These are phyloP conservation scores for Trichoderma atrobrunneum DNA, from an alignment of 2,329 filamentous ascomycete genomes.

Conservation along the genomic window DNA sequence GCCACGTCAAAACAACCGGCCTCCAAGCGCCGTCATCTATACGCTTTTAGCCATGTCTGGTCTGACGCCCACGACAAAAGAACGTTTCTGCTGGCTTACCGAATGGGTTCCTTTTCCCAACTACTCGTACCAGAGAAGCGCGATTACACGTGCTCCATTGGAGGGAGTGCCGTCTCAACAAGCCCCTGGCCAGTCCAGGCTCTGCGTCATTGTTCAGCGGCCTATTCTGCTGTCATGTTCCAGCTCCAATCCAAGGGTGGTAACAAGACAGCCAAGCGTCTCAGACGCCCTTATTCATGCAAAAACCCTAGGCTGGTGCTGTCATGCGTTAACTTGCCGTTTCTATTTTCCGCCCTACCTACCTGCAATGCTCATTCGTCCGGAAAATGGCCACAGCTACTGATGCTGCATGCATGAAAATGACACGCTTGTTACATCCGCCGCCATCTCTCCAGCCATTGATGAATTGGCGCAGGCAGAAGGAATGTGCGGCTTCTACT, in stretches of 20 bases:
- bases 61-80: not conserved
- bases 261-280: not conserved
- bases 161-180: not conserved
- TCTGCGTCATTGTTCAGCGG: slow-evolving; percentile 3
- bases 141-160: not conserved
- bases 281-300: slow-evolving; percentile 8
- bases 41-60: slow-evolving; percentile 2
- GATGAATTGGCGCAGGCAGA: not conserved
- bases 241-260: not conserved
- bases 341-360: not conserved
- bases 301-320: not conserved
- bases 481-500: not conserved
- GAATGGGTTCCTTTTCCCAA: not conserved
- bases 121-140: not conserved
- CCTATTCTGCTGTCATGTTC: not conserved
- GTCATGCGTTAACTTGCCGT: not conserved
- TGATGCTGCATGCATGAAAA: not conserved
- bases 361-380: not conserved
- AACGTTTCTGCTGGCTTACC: slow-evolving; percentile 1
- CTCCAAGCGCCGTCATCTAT: not conserved
- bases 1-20: slow-evolving; percentile 12
- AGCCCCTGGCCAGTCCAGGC: not conserved
- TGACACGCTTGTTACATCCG: not conserved
- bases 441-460: not conserved
- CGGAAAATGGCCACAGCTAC: not conserved